Conservation (phyloP, 148 eudicot genomes). For the Silene latifolia region DNA sequence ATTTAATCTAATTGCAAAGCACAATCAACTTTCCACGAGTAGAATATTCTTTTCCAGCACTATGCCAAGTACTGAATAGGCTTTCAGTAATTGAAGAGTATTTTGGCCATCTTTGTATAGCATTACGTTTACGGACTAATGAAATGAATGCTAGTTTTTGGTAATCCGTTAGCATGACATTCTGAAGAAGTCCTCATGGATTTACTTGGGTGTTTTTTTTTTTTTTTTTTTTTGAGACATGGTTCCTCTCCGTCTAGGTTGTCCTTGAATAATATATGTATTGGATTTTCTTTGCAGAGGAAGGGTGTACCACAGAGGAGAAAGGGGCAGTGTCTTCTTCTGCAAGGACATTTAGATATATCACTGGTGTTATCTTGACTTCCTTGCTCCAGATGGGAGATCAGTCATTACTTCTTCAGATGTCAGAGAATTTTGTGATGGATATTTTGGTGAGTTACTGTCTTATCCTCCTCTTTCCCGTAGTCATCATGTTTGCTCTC, state of each 20-base stretch:
- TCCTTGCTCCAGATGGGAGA: constrained; percentile 73
- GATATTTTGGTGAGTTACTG: constrained; percentile 57
- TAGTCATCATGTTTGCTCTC: neutral
- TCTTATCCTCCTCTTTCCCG: neutral
- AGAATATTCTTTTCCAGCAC: neutral
- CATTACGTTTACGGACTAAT: neutral
- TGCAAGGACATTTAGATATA: constrained; percentile 40
- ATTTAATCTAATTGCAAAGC: neutral
- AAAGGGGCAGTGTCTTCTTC: constrained; percentile 34
- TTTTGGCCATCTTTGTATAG: neutral
- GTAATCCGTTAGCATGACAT: neutral
- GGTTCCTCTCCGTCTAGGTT: neutral
- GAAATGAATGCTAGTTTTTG: neutral
- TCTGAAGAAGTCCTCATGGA: neutral
- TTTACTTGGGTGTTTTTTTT: neutral
- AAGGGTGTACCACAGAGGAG: constrained; percentile 25
- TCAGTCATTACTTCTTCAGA: constrained; percentile 51
- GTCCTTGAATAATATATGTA: neutral
- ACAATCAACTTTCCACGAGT: neutral
- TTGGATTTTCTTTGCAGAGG: constrained; percentile 41
- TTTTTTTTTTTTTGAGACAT: neutral
- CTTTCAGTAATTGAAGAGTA: neutral
- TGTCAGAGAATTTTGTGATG: constrained; percentile 61
- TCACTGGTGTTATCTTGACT: constrained; percentile 57
- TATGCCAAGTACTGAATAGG: neutral